Percentiles rank a stretch among this genome's conserved stretches.
Evolutionary conservation across 2,329 filamentous ascomycete genomes (phyloP).

Genomic region (Domatiomyces catenatus): DNA sequence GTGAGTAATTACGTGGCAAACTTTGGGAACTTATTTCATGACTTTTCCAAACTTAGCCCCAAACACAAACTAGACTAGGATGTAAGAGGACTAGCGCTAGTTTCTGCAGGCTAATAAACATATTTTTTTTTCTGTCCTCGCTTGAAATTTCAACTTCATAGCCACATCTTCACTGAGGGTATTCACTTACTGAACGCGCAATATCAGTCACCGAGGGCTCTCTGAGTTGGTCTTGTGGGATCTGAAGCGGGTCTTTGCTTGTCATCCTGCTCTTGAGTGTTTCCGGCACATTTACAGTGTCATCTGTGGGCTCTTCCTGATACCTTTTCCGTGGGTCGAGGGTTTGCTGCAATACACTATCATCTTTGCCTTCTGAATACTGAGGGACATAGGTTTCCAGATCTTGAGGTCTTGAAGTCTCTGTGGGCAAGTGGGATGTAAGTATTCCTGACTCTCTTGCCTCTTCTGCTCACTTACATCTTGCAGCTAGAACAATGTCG

Average conservation of each 20-base stretch:
- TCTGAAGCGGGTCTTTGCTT: constrained; percentile 4
- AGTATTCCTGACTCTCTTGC: neutral
- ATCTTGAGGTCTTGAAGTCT: neutral
- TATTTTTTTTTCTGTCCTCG: neutral
- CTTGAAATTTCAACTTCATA: neutral
- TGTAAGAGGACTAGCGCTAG: too few relatives aligned
- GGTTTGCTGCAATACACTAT: constrained; percentile 9
- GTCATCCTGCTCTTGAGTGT: constrained; percentile 1
- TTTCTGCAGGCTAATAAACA: neutral
- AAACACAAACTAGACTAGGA: too few relatives aligned
- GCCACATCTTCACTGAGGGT: neutral
- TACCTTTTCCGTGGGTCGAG: constrained; percentile 13
- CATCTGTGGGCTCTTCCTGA: constrained; percentile 10
- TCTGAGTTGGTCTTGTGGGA: constrained; percentile 14
- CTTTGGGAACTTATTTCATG: neutral
- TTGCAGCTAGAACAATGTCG: constrained; percentile 26
- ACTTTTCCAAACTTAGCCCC: too few relatives aligned
- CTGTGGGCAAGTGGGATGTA: neutral
- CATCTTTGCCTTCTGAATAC: constrained; percentile 3
- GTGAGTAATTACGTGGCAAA: neutral
- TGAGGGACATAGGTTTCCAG: neutral
- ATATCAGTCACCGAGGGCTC: constrained; percentile 26
- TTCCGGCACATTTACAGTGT: constrained; percentile 1
- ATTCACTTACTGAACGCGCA: constrained; percentile 26
- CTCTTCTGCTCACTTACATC: neutral